Conservation (phyloP, 73 alveolate species). For the Effrenium voratum region DNA sequence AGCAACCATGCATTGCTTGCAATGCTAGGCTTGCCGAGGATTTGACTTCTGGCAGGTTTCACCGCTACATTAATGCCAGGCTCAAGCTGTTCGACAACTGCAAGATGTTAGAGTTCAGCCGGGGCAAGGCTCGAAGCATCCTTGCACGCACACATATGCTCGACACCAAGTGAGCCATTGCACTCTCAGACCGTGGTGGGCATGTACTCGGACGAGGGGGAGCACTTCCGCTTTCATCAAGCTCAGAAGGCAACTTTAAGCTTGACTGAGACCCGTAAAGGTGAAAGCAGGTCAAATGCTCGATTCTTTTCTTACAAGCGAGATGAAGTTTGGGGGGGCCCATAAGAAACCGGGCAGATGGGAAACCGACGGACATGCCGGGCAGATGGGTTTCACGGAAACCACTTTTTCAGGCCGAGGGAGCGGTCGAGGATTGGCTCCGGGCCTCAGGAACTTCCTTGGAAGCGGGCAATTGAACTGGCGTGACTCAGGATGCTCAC, state of each 20-base stretch:
- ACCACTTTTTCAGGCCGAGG: slow-evolving; percentile 59
- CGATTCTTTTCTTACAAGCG: no score
- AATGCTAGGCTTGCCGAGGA: no score
- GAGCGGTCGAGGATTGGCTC: slow-evolving; percentile 97
- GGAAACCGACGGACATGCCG: no score
- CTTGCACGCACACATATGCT: neutral
- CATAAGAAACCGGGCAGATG: no score
- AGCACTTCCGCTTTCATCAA: slow-evolving; percentile 97
- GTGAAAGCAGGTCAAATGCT: no score
- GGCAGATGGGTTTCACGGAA: neutral
- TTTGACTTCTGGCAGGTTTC: no score
- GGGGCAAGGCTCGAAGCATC: slow-evolving; percentile 95
- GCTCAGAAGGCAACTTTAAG: slow-evolving; percentile 97
- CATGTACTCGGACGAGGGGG: slow-evolving; percentile 99
- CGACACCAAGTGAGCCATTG: neutral
- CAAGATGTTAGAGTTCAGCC: slow-evolving; percentile 97
- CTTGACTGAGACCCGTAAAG: no score
- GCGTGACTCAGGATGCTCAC: slow-evolving; percentile 96
- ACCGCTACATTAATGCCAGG: slow-evolving; percentile 98
- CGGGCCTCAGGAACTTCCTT: neutral
- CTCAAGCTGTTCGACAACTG: slow-evolving; percentile 99
- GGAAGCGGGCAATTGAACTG: neutral
- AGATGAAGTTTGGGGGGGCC: no score
- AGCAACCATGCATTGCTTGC: no score
- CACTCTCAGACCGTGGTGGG: slow-evolving; percentile 96